Base-by-base conservation (phyloP, 805 yeast species). In the Saturnispora sanitii region DNA sequence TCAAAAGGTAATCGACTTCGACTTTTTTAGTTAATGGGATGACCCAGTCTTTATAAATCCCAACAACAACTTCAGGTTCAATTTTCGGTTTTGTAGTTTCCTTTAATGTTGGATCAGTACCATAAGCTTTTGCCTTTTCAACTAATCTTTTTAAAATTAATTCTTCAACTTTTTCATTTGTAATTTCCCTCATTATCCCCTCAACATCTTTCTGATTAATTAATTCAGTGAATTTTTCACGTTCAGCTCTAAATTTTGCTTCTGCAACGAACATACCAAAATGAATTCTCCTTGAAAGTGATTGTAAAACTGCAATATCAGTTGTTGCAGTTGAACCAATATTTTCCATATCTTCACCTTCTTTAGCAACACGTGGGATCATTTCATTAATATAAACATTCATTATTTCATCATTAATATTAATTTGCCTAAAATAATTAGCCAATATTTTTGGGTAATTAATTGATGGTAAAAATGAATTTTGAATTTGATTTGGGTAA, bases 261-360 rank as follows among this genome's bases (percentile, higher is more conserved):
- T 92, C 98, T 4, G 98, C 98, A 8, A 92, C 98, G 67, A 90
- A 92, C 62, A 83, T 84, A 37, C 98, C 98, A 63, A 90, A 92
- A 62, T 92, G 98, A 50, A 92, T 85, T 57, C 98, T 73, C 53
- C 98, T 71, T 7, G 95, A 82, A 34, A 92, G 64, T 4, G 95
- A 80, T 60, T 92, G 96, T 49, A 92, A 68, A 49, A 82, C 76
- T 49, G 83, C 94, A 43, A 90, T 82, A 57, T 92, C 98, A 47
- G 85, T 69, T 30, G 77, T 66, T 3, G 94, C 79, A 30, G 92
- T 84, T 21, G 94, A 81, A 1, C 98, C 98, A 41, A 77, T 67
- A 60, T 88, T 92, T 56, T 87, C 96, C 32, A 69, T 65, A 54
- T 87, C 94, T 42, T 87, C 94, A 2, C 85, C 81, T 26, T 60